Percentiles rank a stretch among this genome's conserved stretches.
These are phyloP conservation scores for Volvox reticuliferus DNA, from an alignment of 139 green algal species.

Conservation along the genomic window DNA sequence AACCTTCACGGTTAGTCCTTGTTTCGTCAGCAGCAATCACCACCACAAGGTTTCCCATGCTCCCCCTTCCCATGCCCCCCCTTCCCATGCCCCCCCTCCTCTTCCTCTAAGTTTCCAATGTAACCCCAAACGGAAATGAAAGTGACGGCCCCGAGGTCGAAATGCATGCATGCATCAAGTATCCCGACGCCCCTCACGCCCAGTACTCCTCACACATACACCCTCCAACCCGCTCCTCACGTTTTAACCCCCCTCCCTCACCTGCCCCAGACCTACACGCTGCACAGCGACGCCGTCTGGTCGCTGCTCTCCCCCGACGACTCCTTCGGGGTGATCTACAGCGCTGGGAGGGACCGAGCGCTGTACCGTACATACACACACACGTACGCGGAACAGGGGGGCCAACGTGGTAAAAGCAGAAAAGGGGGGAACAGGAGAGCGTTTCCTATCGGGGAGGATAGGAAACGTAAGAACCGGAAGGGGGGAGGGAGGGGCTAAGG, in stretches of 20 bases:
- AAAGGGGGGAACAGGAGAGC: no score
- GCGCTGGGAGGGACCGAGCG: constrained; percentile 83
- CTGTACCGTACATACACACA: constrained; percentile 80
- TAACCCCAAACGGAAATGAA: no score
- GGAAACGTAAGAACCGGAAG: no score
- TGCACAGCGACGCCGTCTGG: constrained; percentile 95
- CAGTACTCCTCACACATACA: background rate
- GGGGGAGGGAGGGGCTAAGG: no score
- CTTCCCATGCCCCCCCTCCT: background rate
- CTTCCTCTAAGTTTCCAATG: background rate
- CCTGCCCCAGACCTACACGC: constrained; percentile 63
- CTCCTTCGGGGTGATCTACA: constrained; percentile 74
- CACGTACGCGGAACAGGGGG: constrained; percentile 44
- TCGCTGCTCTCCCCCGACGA: constrained; percentile 67
- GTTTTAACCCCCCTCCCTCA: background rate
- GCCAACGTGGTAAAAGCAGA: background rate
- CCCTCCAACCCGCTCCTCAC: background rate
- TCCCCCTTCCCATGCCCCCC: background rate
- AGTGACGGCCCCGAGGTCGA: no score
- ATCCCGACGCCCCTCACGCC: background rate
- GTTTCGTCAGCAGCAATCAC: no score
- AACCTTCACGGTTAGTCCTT: no score
- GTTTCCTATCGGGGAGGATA: no score
- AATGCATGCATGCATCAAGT: background rate
- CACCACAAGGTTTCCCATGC: no score